Base-by-base conservation (phyloP, 2,329 filamentous ascomycete genomes). In the Colletotrichum euphorbiae region DNA sequence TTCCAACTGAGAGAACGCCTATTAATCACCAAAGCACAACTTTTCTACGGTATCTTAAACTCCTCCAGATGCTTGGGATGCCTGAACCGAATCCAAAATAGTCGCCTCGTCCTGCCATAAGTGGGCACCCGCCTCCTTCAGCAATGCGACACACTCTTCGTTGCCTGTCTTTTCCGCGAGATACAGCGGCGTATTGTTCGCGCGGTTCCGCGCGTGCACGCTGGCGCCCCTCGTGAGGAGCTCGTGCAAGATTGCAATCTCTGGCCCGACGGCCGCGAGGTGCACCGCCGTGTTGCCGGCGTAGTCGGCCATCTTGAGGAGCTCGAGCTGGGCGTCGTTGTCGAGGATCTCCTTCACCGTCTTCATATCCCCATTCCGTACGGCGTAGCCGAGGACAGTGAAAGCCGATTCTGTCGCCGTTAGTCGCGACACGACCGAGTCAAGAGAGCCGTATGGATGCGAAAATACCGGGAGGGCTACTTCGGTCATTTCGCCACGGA, bases 401-500 rank as follows among this genome's bases (percentile, higher is more conserved):
- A 97, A 89, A 59, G 89, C 90, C 46, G 90, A 88, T 70, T 89
- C 85, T 69, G 78, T 76, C 3, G 80, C 73, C 1, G 83, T 83
- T 38, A 88, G 79, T 55, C 79, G 81, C 31, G 78, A 76, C 36
- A 80, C 78, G 17, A 78, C 79, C 57, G 77, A 76, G 63, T 83
- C 82, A 51, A 84, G 75, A 40, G 79, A 84, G 48, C 84, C 87
- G 28, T 88, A 84, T 0, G 92, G 92, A 75, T 95, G 93, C 42
- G 91, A 87, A 80, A 97, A 97, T 69, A 90, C 88, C 12, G 92
- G 91, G 50, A 86, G 83, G 7, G 88, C 85, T 61, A 89, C 87
- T 78, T 94, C 92, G 11, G 93, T 97, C 80, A 97, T 88, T 81
- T 98, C 94, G 51, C 94, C 94, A 56, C 93, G 88, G 21, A 97